Percentiles rank a stretch among this genome's conserved stretches.
Conservation (phyloP, 2,329 filamentous ascomycete genomes). For the Helotiales sp. region DNA sequence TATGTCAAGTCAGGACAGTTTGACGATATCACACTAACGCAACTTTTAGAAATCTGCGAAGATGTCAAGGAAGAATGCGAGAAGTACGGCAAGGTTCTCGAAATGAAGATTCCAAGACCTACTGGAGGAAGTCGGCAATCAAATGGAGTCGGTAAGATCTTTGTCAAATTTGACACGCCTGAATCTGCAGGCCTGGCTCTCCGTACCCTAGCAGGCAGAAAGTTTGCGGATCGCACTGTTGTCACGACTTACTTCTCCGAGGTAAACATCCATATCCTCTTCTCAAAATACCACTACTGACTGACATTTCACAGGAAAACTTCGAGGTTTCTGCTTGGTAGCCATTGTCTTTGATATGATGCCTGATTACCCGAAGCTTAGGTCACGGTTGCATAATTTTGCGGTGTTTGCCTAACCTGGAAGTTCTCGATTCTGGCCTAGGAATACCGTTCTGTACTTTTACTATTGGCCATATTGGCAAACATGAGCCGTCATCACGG, state of each 20-base stretch:
- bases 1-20: slow-evolving; percentile 48
- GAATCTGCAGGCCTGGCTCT: slow-evolving; percentile 85
- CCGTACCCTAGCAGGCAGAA: slow-evolving; percentile 87
- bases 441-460: slow-evolving; percentile 24
- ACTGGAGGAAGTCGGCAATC: slow-evolving; percentile 81
- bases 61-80: slow-evolving; percentile 91
- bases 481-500: not conserved
- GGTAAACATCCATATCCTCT: slow-evolving; percentile 53
- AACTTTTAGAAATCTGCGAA: slow-evolving; percentile 82
- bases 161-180: slow-evolving; percentile 83
- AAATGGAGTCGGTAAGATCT: slow-evolving; percentile 95
- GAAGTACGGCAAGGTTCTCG: slow-evolving; percentile 84
- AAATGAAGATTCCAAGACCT: slow-evolving; percentile 93
- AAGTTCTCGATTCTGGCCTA: slow-evolving; percentile 5
- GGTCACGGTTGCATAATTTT: not conserved
- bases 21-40: slow-evolving; percentile 6
- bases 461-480: slow-evolving; percentile 19
- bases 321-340: slow-evolving; percentile 66
- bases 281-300: slow-evolving; percentile 41
- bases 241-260: slow-evolving; percentile 97
- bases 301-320: slow-evolving; percentile 70
- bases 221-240: slow-evolving; percentile 95
- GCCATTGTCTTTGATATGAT: slow-evolving; percentile 7
- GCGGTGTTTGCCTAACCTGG: not conserved
- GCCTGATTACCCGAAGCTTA: not conserved